These are phyloP conservation scores for Aspergillus caelatus DNA, from an alignment of 2,329 filamentous ascomycete species.

Conservation along the genomic window DNA sequence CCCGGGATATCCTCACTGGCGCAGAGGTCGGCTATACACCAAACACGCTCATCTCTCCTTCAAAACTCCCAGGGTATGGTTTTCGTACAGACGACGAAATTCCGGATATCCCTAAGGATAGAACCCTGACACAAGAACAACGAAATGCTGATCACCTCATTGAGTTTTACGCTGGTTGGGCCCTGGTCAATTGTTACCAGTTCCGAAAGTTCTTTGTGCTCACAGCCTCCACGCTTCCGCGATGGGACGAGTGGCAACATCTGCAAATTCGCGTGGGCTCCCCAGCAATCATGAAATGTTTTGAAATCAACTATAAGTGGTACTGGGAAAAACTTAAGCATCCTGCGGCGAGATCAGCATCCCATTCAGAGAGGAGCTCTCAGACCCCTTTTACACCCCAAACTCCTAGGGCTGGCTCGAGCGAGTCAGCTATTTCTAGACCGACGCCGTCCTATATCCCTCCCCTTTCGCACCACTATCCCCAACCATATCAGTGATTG, in stretches of 20 bases:
- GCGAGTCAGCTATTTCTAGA: not conserved
- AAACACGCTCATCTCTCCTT: constrained; percentile 34
- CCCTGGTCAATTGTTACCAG: constrained; percentile 32
- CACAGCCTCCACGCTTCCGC: constrained; percentile 22
- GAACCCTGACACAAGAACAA: constrained; percentile 27
- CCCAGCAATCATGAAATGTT: constrained; percentile 17
- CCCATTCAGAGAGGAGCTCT: not conserved
- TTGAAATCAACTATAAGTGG: constrained; percentile 16
- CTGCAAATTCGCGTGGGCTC: constrained; percentile 20
- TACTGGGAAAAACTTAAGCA: constrained; percentile 18
- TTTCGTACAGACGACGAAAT: constrained; percentile 27
- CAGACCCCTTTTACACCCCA: constrained; percentile 18
- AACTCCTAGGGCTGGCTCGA: constrained; percentile 11
- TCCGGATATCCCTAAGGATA: constrained; percentile 25
- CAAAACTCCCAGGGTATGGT: constrained; percentile 32
- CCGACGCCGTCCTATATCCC: not conserved
- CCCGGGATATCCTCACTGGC: constrained; percentile 24
- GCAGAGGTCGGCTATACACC: constrained; percentile 25
- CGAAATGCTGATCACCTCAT: constrained; percentile 40
- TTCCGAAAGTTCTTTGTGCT: constrained; percentile 38
- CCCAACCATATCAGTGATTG: constrained; percentile 21
- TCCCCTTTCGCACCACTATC: constrained; percentile 8
- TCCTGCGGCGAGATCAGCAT: not conserved
- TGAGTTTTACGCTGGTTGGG: constrained; percentile 45
- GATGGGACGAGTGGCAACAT: constrained; percentile 37